Evolutionary conservation across 768 basidiomycete genomes (phyloP).

Genomic region (Xerocomellus intermedius): DNA sequence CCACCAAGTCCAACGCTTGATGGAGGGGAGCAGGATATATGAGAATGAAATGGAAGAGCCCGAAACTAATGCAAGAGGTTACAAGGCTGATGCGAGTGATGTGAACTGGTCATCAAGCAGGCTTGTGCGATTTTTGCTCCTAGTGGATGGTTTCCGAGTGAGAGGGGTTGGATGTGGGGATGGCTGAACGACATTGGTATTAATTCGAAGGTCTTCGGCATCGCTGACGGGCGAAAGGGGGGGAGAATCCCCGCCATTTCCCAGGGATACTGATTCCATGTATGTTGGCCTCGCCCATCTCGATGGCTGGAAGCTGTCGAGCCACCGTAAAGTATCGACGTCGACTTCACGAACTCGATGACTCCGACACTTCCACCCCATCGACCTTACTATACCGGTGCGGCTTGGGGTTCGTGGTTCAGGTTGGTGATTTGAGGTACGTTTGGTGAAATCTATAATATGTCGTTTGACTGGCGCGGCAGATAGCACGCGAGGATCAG

Average conservation of each 20-base stretch:
- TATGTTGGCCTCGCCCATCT: slow-evolving; percentile 52
- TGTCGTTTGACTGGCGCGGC: slow-evolving; percentile 53
- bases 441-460: slow-evolving; percentile 19
- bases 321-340: slow-evolving; percentile 60
- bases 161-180: slow-evolving; percentile 47
- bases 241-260: slow-evolving; percentile 28
- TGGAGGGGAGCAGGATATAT: not conserved
- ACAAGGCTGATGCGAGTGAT: slow-evolving; percentile 18
- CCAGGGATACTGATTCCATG: slow-evolving; percentile 35
- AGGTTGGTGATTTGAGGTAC: slow-evolving; percentile 16
- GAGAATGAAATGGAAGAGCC: slow-evolving; percentile 3
- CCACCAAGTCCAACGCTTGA: not conserved
- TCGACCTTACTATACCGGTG: slow-evolving; percentile 39
- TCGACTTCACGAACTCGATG: slow-evolving; percentile 61
- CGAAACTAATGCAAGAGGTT: not conserved
- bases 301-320: slow-evolving; percentile 59
- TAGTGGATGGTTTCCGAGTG: slow-evolving; percentile 62
- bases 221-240: slow-evolving; percentile 35
- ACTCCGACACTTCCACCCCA: slow-evolving; percentile 60
- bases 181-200: slow-evolving; percentile 36
- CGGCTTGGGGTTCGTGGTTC: slow-evolving; percentile 41
- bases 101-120: slow-evolving; percentile 33
- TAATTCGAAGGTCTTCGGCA: slow-evolving; percentile 32
- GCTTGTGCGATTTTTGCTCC: slow-evolving; percentile 55
- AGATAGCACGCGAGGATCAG: slow-evolving; percentile 73